Base-by-base conservation (phyloP, 805 yeast species). In the Candida sonorensis region DNA sequence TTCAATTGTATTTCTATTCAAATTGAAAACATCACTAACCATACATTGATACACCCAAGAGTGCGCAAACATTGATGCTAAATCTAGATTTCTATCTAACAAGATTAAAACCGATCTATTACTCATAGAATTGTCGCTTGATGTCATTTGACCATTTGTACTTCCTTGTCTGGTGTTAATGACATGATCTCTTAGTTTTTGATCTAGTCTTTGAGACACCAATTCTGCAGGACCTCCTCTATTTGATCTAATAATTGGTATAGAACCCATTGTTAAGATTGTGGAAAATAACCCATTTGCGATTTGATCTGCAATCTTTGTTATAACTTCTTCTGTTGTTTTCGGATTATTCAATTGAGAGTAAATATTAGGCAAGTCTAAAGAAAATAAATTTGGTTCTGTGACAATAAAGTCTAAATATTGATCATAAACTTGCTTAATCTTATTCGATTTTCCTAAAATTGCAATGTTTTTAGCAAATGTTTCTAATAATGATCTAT, bases 1-100 rank as follows among this genome's bases (percentile, higher is more conserved):
- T 14, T 77, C 72, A 38, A 90, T 81, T 16, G 96, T 81, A 55
- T 90, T 88, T 51, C 94, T 72, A 43, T 78, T 72, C 47, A 92
- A 67, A 32, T 75, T 72, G 55, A 92, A 85, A 5, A 87, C 92
- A 54, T 92, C 99, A 50, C 88, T 83, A 13, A 92, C 92, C 75
- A 92, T 78, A 50, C 96, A 87, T 62, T 90, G 95, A 56, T 92
- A 92, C 30, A 94, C 88, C 97, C 97, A 90, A 10, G 97, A 85
- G 60, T 92, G 99, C 1, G 90, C 75, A 57, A 92, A 79, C 97
- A 92, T 90, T 11, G 95, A 81, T 2, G 92, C 80, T 40, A 92
- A 66, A 59, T 92, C 97, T 37, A 92, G 68, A 52, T 81, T 84
- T 57, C 99, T 71, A 59, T 92, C 99, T 27, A 92, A 60, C 25